phyloP scores from a whole-genome alignment of 306 rosid species.

The Acacia acuminata region DNA sequence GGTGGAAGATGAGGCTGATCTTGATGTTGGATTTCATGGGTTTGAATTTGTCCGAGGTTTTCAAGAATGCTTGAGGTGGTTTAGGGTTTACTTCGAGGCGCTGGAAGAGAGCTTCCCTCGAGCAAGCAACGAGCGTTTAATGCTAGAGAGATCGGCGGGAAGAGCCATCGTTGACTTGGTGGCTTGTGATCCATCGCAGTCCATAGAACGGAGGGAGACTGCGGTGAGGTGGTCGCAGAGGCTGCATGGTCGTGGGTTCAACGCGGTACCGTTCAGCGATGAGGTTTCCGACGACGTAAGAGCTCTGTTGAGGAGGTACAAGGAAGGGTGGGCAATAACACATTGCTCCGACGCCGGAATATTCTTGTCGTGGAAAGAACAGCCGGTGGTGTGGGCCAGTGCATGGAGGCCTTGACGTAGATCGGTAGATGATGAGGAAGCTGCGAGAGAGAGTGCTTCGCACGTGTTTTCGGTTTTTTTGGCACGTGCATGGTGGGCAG shows the following conservation, averaged over 20 bases:
- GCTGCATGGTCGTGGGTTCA: slow-evolving; percentile 65
- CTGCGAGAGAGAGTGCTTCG: slow-evolving; percentile 18
- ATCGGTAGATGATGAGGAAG: not conserved
- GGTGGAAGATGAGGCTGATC: slow-evolving; percentile 90
- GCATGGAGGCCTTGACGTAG: slow-evolving; percentile 85
- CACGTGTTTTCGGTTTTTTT: slow-evolving; percentile 53
- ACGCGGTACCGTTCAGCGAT: slow-evolving; percentile 67
- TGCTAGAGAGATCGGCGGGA: slow-evolving; percentile 82
- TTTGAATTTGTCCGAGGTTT: slow-evolving; percentile 69
- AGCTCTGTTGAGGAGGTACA: slow-evolving; percentile 82
- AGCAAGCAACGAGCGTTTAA: slow-evolving; percentile 74
- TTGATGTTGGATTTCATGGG: slow-evolving; percentile 74
- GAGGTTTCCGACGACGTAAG: slow-evolving; percentile 93
- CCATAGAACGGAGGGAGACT: slow-evolving; percentile 71
- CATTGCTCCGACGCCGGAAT: slow-evolving; percentile 74
- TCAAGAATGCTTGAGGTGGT: slow-evolving; percentile 87
- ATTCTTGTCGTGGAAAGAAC: slow-evolving; percentile 84
- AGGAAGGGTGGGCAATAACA: slow-evolving; percentile 87
- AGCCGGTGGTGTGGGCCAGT: slow-evolving; percentile 97
- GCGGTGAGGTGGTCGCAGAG: slow-evolving; percentile 71
- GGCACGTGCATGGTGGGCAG: slow-evolving; percentile 50
- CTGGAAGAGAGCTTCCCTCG: slow-evolving; percentile 77
- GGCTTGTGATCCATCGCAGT: slow-evolving; percentile 54
- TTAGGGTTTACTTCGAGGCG: slow-evolving; percentile 95
- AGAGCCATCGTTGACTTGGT: slow-evolving; percentile 79